phyloP scores from a whole-genome alignment of 1,284 basidiomycete genomes.

The Polyporus tsugae region DNA sequence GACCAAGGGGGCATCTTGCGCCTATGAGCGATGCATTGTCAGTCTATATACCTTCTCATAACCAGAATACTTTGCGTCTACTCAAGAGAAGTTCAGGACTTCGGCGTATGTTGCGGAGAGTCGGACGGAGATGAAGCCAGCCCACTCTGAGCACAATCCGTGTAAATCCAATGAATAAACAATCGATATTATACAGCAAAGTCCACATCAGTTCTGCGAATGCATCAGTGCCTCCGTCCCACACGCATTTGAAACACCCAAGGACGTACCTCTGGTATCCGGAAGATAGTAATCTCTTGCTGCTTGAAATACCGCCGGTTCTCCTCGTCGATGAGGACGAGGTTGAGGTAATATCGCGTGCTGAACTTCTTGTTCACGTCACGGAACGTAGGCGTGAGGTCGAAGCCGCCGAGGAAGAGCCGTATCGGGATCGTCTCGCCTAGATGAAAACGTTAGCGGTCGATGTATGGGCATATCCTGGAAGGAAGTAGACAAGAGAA shows the following conservation, averaged over 20 bases:
- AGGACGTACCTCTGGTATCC: constrained; percentile 74
- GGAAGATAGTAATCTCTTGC: constrained; percentile 82
- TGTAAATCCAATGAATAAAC: constrained; percentile 38
- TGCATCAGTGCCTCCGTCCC: constrained; percentile 32
- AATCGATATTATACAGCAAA: constrained; percentile 40
- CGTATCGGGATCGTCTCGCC: constrained; percentile 99
- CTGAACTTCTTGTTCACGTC: constrained; percentile 99
- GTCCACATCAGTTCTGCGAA: constrained; percentile 39
- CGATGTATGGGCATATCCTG: background rate
- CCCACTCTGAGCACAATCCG: background rate
- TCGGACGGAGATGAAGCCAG: background rate
- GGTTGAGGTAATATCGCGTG: constrained; percentile 95
- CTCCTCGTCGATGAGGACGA: constrained; percentile 98
- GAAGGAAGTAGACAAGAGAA: background rate
- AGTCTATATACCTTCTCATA: background rate
- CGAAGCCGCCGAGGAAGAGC: constrained; percentile 97
- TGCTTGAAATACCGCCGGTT: constrained; percentile 96
- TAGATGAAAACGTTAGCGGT: constrained; percentile 39
- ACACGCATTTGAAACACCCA: background rate
- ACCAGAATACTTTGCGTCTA: background rate
- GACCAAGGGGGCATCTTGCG: background rate
- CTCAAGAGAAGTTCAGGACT: background rate
- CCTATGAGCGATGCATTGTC: background rate
- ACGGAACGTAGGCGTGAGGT: constrained; percentile 97
- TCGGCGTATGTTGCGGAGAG: background rate